Percentiles rank a stretch among this genome's conserved stretches.
Conservation (phyloP, 2,329 filamentous ascomycete genomes). For the Graphiopsis chlorocephala region DNA sequence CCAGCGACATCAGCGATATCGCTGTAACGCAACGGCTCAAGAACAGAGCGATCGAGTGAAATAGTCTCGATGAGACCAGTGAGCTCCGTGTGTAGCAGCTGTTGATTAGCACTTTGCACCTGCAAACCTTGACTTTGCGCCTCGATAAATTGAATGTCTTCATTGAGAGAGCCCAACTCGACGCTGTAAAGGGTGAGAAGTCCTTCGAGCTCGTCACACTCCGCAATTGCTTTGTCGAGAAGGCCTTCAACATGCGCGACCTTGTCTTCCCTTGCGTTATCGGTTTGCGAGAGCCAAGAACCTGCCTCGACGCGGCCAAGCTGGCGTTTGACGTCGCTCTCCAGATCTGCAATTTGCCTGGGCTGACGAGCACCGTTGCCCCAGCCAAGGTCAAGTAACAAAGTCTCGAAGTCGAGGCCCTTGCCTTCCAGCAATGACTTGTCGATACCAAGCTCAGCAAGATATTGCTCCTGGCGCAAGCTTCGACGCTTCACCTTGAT, state of each 20-base stretch:
- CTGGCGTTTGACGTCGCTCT: slow-evolving; percentile 79
- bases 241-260: slow-evolving; percentile 82
- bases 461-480: slow-evolving; percentile 75
- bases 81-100: slow-evolving; percentile 84
- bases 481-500: slow-evolving; percentile 54
- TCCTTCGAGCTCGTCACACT: slow-evolving; percentile 95
- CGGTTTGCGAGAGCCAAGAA: slow-evolving; percentile 78
- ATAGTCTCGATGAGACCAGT: slow-evolving; percentile 87
- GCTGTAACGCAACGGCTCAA: slow-evolving; percentile 70
- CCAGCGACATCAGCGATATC: slow-evolving; percentile 70
- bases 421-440: slow-evolving; percentile 70
- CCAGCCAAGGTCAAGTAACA: slow-evolving; percentile 87
- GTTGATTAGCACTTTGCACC: slow-evolving; percentile 95
- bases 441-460: slow-evolving; percentile 75
- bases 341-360: slow-evolving; percentile 75
- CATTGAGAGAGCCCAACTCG: slow-evolving; percentile 86
- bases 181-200: slow-evolving; percentile 91
- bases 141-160: slow-evolving; percentile 96
- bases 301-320: slow-evolving; percentile 88
- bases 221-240: slow-evolving; percentile 84
- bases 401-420: slow-evolving; percentile 75
- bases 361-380: slow-evolving; percentile 72
- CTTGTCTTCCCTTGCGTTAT: slow-evolving; percentile 79
- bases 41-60: slow-evolving; percentile 73
- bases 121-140: slow-evolving; percentile 95